phyloP scores from a whole-genome alignment of 176 grass and related monocot species.

The Melocanna baccifera region DNA sequence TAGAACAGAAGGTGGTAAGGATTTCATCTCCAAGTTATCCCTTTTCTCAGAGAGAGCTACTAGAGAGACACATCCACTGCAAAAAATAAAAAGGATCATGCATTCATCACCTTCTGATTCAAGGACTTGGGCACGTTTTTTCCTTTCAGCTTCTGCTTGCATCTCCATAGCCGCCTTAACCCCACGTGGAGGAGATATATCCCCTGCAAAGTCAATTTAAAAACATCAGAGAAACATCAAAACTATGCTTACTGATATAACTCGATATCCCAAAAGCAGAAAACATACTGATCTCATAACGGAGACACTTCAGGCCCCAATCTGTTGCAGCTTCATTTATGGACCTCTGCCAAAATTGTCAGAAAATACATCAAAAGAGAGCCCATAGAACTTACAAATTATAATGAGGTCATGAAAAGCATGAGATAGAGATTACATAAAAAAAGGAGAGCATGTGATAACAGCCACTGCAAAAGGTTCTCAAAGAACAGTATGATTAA shows the following conservation, averaged over 20 bases:
- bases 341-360: constrained; percentile 50
- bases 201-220: constrained; percentile 50
- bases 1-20: not conserved
- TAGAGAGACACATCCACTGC: not conserved
- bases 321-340: constrained; percentile 85
- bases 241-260: not conserved
- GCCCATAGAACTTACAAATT: not conserved
- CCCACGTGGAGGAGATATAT: constrained; percentile 81
- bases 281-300: constrained; percentile 88
- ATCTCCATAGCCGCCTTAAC: constrained; percentile 96
- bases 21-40: not conserved
- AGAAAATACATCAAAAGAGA: constrained; percentile 15
- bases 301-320: constrained; percentile 94
- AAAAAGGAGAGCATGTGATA: not conserved
- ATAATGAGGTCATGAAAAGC: not conserved
- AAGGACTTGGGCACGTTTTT: constrained; percentile 88
- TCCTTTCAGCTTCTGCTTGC: constrained; percentile 98
- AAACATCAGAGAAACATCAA: constrained; percentile 21
- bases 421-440: not conserved
- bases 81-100: not conserved
- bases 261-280: not conserved
- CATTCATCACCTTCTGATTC: constrained; percentile 79
- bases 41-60: not conserved
- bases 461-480: not conserved
- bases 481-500: not conserved